Evolutionary conservation across 371 early-diverging fungal species (phyloP).

Genomic region (Rhizopus delemar): DNA sequence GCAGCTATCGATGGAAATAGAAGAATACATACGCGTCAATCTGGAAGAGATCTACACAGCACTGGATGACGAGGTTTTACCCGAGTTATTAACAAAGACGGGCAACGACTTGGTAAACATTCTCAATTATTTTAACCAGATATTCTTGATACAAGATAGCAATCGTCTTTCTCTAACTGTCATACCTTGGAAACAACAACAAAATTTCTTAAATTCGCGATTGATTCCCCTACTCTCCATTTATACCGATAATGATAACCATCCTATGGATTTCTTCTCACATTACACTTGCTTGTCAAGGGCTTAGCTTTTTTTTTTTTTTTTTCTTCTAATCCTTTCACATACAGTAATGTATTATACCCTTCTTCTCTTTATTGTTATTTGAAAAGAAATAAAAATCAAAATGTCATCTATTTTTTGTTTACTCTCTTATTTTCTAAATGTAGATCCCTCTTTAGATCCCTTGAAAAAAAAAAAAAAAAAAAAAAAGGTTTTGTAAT

Average conservation of each 20-base stretch:
- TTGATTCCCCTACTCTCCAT: slow-evolving; percentile 20
- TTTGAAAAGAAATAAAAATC: no score
- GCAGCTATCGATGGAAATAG: slow-evolving; percentile 16
- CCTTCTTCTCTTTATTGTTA: not conserved
- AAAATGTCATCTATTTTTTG: not conserved
- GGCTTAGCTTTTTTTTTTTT: slow-evolving; percentile 11
- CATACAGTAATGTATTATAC: not conserved
- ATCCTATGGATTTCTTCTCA: slow-evolving; percentile 25
- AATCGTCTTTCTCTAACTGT: slow-evolving; percentile 25
- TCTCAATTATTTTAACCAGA: slow-evolving; percentile 27
- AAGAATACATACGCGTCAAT: slow-evolving; percentile 20
- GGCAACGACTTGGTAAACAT: slow-evolving; percentile 24
- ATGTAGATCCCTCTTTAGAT: not conserved
- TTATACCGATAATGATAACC: slow-evolving; percentile 18
- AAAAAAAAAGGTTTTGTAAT: no score
- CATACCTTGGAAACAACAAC: slow-evolving; percentile 23
- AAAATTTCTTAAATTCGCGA: slow-evolving; percentile 12
- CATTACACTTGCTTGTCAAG: slow-evolving; percentile 28
- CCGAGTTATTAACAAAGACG: slow-evolving; percentile 22
- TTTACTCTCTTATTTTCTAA: slow-evolving; percentile 1
- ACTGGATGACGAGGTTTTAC: slow-evolving; percentile 23
- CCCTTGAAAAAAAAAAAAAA: no score
- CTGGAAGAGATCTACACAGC: slow-evolving; percentile 16
- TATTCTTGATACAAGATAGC: slow-evolving; percentile 16
- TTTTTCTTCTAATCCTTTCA: no score